A percentile compares a stretch with the other conserved stretches of the same genome.
These are phyloP conservation scores for Magnaporthiopsis poae DNA, from an alignment of 2,329 filamentous ascomycete genomes.

Conservation along the genomic window DNA sequence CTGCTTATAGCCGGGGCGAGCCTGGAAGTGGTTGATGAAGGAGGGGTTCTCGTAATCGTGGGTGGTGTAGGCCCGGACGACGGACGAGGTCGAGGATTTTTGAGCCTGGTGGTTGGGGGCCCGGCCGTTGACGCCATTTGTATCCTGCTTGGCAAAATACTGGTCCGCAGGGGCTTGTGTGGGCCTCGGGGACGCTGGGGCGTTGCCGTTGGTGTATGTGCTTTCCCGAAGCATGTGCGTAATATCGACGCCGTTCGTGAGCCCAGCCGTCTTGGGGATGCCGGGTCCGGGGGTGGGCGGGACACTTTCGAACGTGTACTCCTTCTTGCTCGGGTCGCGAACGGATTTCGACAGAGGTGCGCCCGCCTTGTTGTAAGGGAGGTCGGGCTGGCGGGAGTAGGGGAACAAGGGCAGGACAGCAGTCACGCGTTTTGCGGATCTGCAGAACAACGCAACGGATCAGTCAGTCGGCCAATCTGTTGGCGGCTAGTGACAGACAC, in stretches of 20 bases:
- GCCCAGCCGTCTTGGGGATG: constrained; percentile 53
- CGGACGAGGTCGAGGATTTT: constrained; percentile 26
- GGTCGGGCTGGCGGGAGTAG: constrained; percentile 89
- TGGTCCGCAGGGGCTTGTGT: constrained; percentile 6
- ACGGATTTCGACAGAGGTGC: constrained; percentile 66
- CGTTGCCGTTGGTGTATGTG: constrained; percentile 40
- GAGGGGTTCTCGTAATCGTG: constrained; percentile 55
- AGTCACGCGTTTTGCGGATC: constrained; percentile 80
- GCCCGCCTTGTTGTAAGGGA: constrained; percentile 91
- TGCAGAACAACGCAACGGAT: not conserved
- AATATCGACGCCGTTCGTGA: constrained; percentile 61
- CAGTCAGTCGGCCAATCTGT: constrained; percentile 35
- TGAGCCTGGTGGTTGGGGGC: constrained; percentile 29
- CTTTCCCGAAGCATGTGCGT: constrained; percentile 65
- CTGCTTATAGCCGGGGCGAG: constrained; percentile 90
- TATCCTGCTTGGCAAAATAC: constrained; percentile 11
- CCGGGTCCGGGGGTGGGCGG: constrained; percentile 74
- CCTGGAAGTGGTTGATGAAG: constrained; percentile 52
- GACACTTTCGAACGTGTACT: constrained; percentile 84
- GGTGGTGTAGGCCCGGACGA: constrained; percentile 43
- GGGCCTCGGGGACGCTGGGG: constrained; percentile 22
- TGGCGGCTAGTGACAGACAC: constrained; percentile 45
- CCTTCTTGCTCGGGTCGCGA: constrained; percentile 30
- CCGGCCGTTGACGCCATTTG: constrained; percentile 22
- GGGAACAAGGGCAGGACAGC: constrained; percentile 92